These are phyloP conservation scores for Linum usitatissimum DNA, from an alignment of 345 rosid genomes.

Conservation along the genomic window DNA sequence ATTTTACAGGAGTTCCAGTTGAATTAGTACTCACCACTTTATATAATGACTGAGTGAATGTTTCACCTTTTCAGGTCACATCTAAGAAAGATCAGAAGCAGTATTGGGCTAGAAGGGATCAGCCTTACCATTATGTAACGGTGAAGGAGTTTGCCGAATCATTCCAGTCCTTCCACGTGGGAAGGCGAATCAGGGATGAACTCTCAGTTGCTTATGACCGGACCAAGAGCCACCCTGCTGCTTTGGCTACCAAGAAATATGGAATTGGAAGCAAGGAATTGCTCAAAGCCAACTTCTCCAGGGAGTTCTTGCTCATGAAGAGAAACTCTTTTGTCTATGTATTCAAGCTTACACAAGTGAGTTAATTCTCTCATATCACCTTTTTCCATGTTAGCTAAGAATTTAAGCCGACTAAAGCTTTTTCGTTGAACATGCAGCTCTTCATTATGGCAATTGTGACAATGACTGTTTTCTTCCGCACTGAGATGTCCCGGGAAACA, in stretches of 20 bases:
- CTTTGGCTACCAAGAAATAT: not conserved
- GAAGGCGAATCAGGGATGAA: not conserved
- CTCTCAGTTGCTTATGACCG: not conserved
- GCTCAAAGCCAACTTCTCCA: not conserved
- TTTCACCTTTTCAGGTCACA: not conserved
- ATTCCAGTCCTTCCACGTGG: not conserved
- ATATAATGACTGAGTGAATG: not conserved
- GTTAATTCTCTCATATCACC: not conserved
- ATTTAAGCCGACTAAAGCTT: not conserved
- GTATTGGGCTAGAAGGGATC: slow-evolving; percentile 1
- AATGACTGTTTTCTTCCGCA: not conserved
- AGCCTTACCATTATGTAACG: not conserved
- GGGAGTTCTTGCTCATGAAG: not conserved
- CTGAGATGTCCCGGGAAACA: not conserved
- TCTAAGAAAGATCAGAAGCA: not conserved
- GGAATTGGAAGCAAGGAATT: not conserved
- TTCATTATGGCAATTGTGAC: not conserved
- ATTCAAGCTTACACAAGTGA: not conserved
- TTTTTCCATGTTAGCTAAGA: not conserved
- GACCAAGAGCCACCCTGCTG: slow-evolving; percentile 3
- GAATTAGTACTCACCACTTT: not conserved
- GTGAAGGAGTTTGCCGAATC: not conserved
- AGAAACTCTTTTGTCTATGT: not conserved
- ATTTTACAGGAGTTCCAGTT: not conserved
- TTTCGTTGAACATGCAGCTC: not conserved